A percentile compares a stretch with the other conserved stretches of the same genome.
Evolutionary conservation across 805 yeast species (phyloP).

Genomic region (Teunomyces aglyptinius): DNA sequence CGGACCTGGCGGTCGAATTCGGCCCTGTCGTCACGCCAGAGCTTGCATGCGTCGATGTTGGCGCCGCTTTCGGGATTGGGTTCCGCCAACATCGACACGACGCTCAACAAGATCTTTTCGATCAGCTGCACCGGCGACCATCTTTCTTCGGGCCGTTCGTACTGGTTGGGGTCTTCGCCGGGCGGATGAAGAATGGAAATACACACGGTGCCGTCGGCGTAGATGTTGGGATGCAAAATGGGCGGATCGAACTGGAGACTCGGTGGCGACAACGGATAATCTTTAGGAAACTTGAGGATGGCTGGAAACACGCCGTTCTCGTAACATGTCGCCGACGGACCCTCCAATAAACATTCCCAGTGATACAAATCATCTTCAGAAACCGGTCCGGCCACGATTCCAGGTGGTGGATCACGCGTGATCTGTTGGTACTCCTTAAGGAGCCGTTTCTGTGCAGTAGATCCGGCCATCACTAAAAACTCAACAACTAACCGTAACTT

Average conservation of each 20-base stretch:
- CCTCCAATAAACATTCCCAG: slow-evolving; percentile 85
- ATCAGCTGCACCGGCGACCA: slow-evolving; percentile 98
- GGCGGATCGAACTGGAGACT: slow-evolving; percentile 73
- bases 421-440: slow-evolving; percentile 88
- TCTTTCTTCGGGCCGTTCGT: slow-evolving; percentile 92
- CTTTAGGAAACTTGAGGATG: slow-evolving; percentile 64
- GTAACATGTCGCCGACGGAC: slow-evolving; percentile 81
- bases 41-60: slow-evolving; percentile 72
- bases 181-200: slow-evolving; percentile 94
- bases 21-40: slow-evolving; percentile 84
- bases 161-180: slow-evolving; percentile 95
- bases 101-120: slow-evolving; percentile 92
- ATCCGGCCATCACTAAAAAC: slow-evolving; percentile 24
- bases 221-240: slow-evolving; percentile 89
- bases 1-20: slow-evolving; percentile 67
- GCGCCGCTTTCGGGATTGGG: slow-evolving; percentile 98
- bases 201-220: slow-evolving; percentile 93
- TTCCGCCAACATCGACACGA: slow-evolving; percentile 94
- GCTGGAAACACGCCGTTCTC: slow-evolving; percentile 90
- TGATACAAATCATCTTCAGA: slow-evolving; percentile 67
- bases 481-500: no score
- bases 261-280: slow-evolving; percentile 84
- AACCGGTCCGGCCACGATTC: slow-evolving; percentile 90
- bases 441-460: slow-evolving; percentile 82
- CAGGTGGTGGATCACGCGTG: slow-evolving; percentile 85